Conservation (phyloP, 441 rosid species). For the Pelargonium cotyledonis region DNA sequence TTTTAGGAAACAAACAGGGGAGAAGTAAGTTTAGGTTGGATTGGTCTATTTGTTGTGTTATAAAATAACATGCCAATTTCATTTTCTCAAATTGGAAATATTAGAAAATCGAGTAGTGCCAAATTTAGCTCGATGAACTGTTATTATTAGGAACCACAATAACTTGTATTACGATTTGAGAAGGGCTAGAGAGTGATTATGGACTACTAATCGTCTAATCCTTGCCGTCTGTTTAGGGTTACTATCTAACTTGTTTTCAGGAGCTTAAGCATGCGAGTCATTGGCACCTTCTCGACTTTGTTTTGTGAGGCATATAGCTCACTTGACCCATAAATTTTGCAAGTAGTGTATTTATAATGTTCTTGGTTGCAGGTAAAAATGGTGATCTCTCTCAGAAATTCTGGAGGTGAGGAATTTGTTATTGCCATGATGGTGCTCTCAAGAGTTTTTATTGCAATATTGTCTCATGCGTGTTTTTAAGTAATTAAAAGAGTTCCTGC, state of each 20-base stretch:
- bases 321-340: not conserved
- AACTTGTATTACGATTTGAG: too few relatives aligned
- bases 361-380: conserved; percentile 59
- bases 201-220: too few relatives aligned
- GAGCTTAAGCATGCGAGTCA: not conserved
- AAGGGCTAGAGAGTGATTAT: too few relatives aligned
- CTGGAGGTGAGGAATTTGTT: conserved; percentile 60
- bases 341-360: not conserved
- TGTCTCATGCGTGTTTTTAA: not conserved
- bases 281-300: not conserved
- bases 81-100: too few relatives aligned
- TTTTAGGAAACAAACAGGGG: not conserved
- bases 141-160: too few relatives aligned
- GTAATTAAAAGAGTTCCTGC: conserved; percentile 4
- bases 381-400: conserved; percentile 80
- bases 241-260: not conserved
- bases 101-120: too few relatives aligned
- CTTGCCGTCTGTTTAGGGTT: too few relatives aligned
- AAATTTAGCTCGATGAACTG: too few relatives aligned
- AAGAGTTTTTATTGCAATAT: not conserved
- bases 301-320: not conserved
- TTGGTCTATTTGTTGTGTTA: not conserved
- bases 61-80: too few relatives aligned
- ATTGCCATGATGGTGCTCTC: not conserved
- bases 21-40: not conserved